Percentiles rank a stretch among this genome's conserved stretches.
Evolutionary conservation across 192 early-diverging fungal genomes (phyloP).

Genomic region (Neocallimastix lanati): DNA sequence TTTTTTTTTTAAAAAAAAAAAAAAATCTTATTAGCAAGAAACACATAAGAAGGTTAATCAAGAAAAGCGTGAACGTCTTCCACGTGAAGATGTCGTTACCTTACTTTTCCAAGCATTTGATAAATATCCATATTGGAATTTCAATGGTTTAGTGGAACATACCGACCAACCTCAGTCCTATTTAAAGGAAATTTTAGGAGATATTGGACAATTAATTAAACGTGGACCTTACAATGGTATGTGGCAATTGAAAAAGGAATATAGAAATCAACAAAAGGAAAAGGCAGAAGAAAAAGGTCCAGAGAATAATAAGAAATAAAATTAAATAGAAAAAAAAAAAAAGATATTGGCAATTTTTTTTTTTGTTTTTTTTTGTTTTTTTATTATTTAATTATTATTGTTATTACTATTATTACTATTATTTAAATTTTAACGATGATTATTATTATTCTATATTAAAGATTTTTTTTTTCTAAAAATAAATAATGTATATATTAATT

Average conservation of each 20-base stretch:
- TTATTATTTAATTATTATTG: no score
- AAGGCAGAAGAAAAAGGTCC: no score
- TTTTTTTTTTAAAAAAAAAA: no score
- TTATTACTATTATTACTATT: no score
- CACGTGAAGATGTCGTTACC: conserved; percentile 63
- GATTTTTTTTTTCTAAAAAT: no score
- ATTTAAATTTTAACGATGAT: no score
- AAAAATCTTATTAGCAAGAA: conserved; percentile 1
- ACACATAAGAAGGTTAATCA: conserved; percentile 20
- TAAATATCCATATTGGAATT: conserved; percentile 58
- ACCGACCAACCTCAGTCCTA: conserved; percentile 65
- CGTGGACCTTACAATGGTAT: conserved; percentile 59
- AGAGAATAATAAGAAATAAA: no score
- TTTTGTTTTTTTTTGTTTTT: no score
- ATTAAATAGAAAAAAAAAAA: no score
- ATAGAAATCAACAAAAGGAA: conserved; percentile 13
- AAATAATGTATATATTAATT: no score
- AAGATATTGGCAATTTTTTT: no score
- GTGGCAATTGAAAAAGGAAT: conserved; percentile 77
- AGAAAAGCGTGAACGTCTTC: conserved; percentile 50
- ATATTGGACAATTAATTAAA: conserved; percentile 67
- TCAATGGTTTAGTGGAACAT: conserved; percentile 66
- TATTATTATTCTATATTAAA: no score
- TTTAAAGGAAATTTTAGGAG: conserved; percentile 63
- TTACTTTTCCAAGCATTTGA: conserved; percentile 66